Conservation (phyloP, 108 stramenopile species). For the Fistulifera solaris region DNA sequence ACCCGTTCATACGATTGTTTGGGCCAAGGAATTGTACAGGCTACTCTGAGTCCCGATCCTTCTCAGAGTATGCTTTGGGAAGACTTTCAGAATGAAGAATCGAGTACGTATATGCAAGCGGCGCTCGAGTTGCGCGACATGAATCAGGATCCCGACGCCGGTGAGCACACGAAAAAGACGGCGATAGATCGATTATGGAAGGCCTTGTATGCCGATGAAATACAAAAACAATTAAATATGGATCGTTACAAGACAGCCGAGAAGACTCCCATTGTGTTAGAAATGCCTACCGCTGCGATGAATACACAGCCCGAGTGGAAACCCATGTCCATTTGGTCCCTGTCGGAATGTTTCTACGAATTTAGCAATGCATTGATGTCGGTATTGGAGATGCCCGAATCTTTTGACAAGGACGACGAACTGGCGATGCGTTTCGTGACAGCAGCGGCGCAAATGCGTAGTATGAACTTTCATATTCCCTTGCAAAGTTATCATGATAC, state of each 20-base stretch:
- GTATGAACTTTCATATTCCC: conserved; percentile 82
- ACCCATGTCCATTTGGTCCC: conserved; percentile 46
- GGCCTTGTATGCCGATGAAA: conserved; percentile 51
- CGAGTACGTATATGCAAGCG: conserved; percentile 65
- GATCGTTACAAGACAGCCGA: conserved; percentile 82
- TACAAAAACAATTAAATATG: conserved; percentile 80
- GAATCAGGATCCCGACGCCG: conserved; percentile 6
- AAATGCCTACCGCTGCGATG: conserved; percentile 5
- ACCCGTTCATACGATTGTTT: conserved; percentile 99
- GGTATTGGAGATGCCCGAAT: conserved; percentile 19
- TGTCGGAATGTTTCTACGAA: conserved; percentile 19
- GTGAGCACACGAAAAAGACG: conserved; percentile 9
- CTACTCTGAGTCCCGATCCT: conserved; percentile 78
- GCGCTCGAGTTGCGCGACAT: conserved; percentile 33
- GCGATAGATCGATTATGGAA: conserved; percentile 22
- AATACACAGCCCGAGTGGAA: conserved; percentile 12
- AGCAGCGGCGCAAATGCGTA: conserved; percentile 87
- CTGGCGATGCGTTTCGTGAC: conserved; percentile 94
- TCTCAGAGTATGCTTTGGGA: conserved; percentile 89
- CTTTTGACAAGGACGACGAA: conserved; percentile 93
- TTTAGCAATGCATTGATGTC: conserved; percentile 21
- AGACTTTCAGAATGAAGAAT: conserved; percentile 30
- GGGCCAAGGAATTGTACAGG: conserved; percentile 99
- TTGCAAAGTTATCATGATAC: conserved; percentile 77
- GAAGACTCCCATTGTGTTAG: conserved; percentile 47